These are phyloP conservation scores for Trichothecium roseum DNA, from an alignment of 2,329 filamentous ascomycete species.

Conservation along the genomic window DNA sequence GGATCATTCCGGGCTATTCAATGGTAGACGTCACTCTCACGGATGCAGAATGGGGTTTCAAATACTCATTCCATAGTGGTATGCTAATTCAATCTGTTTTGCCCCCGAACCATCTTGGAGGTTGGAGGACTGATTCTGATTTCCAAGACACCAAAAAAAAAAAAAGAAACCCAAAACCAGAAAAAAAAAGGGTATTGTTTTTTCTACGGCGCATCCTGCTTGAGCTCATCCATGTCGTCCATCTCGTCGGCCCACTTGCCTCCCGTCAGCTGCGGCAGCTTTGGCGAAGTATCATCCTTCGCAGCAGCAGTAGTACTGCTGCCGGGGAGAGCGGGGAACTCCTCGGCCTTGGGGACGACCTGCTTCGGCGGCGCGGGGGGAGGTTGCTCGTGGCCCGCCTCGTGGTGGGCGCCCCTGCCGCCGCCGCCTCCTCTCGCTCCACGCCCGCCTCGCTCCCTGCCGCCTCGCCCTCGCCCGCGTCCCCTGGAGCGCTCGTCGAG, in stretches of 20 bases:
- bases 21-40: too few relatives aligned
- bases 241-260: conserved; percentile 50
- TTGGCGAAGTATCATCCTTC: conserved; percentile 9
- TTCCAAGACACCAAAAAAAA: too few relatives aligned
- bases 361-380: conserved; percentile 11
- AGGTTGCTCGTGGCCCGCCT: conserved; percentile 11
- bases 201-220: conserved; percentile 13
- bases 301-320: conserved; percentile 14
- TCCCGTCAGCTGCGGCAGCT: conserved; percentile 18
- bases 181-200: conserved; percentile 2
- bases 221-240: conserved; percentile 35
- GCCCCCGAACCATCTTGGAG: neutral
- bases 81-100: too few relatives aligned
- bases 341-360: conserved; percentile 16
- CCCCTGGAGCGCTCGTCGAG: conserved; percentile 23
- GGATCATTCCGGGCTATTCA: conserved; percentile 1
- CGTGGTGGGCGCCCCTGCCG: conserved; percentile 17
- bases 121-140: neutral
- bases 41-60: conserved; percentile 1
- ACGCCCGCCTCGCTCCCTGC: conserved; percentile 19
- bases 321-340: conserved; percentile 22
- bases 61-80: neutral
- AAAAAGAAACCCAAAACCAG: too few relatives aligned
- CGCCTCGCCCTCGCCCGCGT: conserved; percentile 20
- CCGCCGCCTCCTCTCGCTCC: conserved; percentile 24